Conservation (phyloP, 1,284 basidiomycete species). For the Moniliella sp. region DNA sequence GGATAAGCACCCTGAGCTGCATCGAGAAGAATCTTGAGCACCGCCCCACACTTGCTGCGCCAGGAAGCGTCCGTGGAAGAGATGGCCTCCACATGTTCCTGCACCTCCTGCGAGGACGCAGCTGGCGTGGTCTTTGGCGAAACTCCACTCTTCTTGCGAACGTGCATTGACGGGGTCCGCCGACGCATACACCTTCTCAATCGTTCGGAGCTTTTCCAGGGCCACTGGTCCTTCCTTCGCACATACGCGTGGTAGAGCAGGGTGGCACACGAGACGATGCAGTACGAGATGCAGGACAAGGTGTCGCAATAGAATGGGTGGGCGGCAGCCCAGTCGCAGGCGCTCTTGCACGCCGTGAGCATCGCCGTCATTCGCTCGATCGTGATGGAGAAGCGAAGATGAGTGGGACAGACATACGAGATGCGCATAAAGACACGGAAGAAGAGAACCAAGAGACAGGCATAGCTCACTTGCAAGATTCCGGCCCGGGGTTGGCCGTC, state of each 20-base stretch:
- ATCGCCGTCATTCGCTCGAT: conserved; percentile 24
- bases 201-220: conserved; percentile 8
- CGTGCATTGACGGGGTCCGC: no score
- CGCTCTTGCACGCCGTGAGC: conserved; percentile 14
- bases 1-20: conserved; percentile 29
- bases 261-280: conserved; percentile 24
- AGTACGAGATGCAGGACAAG: conserved; percentile 19
- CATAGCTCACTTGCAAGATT: conserved; percentile 17
- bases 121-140: no score
- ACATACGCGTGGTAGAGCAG: conserved; percentile 24
- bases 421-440: conserved; percentile 28
- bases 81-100: conserved; percentile 8
- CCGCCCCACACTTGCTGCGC: conserved; percentile 68
- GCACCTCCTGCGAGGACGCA: no score
- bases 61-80: conserved; percentile 33
- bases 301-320: conserved; percentile 25
- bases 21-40: conserved; percentile 72
- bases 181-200: conserved; percentile 4
- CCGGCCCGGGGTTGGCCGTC: conserved; percentile 8
- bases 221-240: conserved; percentile 14
- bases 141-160: no score
- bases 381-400: conserved; percentile 22
- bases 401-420: conserved; percentile 24
- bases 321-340: conserved; percentile 20
- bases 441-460: conserved; percentile 23